Base-by-base conservation (phyloP, 163 green algal species). In the Chlamydomonas reinhardtii region DNA sequence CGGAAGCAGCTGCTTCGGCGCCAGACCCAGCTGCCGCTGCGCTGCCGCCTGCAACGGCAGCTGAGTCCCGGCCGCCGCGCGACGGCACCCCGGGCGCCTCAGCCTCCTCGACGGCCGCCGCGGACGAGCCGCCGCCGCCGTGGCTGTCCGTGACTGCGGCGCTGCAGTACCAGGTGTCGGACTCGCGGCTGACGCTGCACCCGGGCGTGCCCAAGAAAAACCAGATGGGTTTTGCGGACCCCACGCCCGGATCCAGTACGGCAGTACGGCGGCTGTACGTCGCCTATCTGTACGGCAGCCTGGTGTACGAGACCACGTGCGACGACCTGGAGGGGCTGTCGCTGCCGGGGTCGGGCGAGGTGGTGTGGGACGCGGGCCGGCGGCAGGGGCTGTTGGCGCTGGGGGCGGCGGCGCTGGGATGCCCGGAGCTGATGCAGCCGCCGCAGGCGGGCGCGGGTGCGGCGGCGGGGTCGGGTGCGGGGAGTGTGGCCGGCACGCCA, bases 171-270 rank as follows among this genome's bases (percentile, higher is more conserved):
- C 89, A 96, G 43, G 91, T 94, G 1, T 59, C 89, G 4, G 77
- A 91, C 43, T 80, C 92, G 32, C 90, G 89, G 61, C 81, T 96
- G 31, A 76, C 85, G 64, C 65, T 96, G 62, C 74, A 92, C 59
- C 39, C 74, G 66, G 93, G 93, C 4, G 91, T 95, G n/a, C 74
- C 92, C 25, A 98, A 97, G 87, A 79, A 70, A 34, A 83, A 81
- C 31, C 90, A 97, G 37, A 96, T 98, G 92, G 95, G 95, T 32
- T 98, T 98, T 74, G 94, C 91, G 61, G 95, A 98, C 83, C 87
- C 92, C 8, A 92, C 92, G n/a, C n/a, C 78, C 29, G 78, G 70
- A 19, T n/a, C 61, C 61, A 4, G 16, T 9, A 69, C 59, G 24
- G 24, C 22, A 4, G 84, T 85, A 17, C 85, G 88, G 71, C 81